Evolutionary conservation across 306 rosid species (phyloP).

Genomic region (Ammopiptanthus mongolicus): DNA sequence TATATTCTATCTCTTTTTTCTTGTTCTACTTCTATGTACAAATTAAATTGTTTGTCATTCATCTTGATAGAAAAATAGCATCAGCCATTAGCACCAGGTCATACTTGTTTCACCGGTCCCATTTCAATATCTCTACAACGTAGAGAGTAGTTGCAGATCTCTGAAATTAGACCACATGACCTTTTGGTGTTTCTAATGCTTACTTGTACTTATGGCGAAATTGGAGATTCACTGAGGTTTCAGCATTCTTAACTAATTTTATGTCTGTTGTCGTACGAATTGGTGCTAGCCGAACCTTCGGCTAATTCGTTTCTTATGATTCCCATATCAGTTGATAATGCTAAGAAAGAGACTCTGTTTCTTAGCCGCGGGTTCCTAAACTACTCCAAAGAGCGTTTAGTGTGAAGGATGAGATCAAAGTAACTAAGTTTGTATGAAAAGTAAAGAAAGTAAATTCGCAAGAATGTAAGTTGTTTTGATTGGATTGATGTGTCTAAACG

Average conservation of each 20-base stretch:
- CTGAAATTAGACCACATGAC: neutral
- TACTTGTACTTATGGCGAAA: neutral
- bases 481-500: too few relatives aligned
- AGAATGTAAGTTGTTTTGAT: too few relatives aligned
- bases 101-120: neutral
- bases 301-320: too few relatives aligned
- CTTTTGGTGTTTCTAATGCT: neutral
- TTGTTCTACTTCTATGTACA: neutral
- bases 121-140: neutral
- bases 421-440: too few relatives aligned
- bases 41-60: neutral
- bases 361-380: too few relatives aligned
- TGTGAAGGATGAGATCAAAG: too few relatives aligned
- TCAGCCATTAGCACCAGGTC: neutral
- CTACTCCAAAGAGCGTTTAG: too few relatives aligned
- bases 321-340: too few relatives aligned
- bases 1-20: constrained; percentile 13
- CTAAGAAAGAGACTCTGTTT: too few relatives aligned
- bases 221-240: neutral
- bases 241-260: neutral
- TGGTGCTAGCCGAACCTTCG: too few relatives aligned
- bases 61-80: neutral
- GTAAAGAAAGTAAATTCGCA: too few relatives aligned
- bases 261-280: too few relatives aligned
- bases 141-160: neutral